Conservation (phyloP, 148 eudicot genomes). For the Rheum nobile region DNA sequence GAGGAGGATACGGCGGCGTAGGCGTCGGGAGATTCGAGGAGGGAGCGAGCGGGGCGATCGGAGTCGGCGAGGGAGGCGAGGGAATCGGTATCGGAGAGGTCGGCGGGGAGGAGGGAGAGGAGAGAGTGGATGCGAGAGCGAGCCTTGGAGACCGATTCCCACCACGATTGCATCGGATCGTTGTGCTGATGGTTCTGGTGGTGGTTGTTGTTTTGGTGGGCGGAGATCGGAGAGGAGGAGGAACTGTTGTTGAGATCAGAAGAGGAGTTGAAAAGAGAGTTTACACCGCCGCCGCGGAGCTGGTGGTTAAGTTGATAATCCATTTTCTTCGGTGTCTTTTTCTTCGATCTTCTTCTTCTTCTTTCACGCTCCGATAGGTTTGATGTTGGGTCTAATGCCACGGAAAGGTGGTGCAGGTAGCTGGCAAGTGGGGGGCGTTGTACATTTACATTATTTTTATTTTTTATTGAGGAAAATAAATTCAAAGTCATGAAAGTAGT, state of each 20-base stretch:
- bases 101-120: slow-evolving; percentile 38
- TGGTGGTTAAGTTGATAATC: slow-evolving; percentile 5
- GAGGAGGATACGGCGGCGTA: slow-evolving; percentile 50
- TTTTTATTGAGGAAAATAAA: too few relatives aligned
- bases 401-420: not conserved
- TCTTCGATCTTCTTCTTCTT: not conserved
- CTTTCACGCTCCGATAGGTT: not conserved
- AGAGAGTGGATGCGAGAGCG: slow-evolving; percentile 68
- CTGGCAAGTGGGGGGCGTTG: not conserved
- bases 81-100: slow-evolving; percentile 13
- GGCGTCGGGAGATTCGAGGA: slow-evolving; percentile 55
- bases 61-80: slow-evolving; percentile 68
- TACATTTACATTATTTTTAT: not conserved
- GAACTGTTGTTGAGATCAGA: slow-evolving; percentile 6
- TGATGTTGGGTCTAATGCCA: not conserved
- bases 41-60: slow-evolving; percentile 72
- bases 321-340: not conserved
- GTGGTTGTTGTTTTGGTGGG: slow-evolving; percentile 11
- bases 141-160: slow-evolving; percentile 85
- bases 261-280: slow-evolving; percentile 9
- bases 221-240: slow-evolving; percentile 12
- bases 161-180: slow-evolving; percentile 83
- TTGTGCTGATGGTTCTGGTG: slow-evolving; percentile 12
- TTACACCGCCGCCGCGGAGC: not conserved
- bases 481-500: too few relatives aligned